Conservation (phyloP, 2,329 filamentous ascomycete genomes). For the Cercospora nicotianae region DNA sequence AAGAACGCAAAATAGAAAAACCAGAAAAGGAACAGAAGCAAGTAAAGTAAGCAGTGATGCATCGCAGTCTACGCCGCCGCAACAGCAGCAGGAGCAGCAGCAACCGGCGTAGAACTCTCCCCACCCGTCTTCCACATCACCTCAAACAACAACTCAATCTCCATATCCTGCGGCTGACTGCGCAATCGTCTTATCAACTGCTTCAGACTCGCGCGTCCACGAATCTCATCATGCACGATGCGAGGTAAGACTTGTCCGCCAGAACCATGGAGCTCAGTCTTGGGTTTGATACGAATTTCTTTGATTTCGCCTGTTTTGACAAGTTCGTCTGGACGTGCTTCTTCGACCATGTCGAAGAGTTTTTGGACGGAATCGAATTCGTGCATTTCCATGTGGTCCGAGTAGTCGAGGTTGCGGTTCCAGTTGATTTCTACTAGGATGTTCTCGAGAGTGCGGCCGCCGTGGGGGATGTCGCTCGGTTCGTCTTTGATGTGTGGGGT, state of each 20-base stretch:
- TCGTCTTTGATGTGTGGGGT: conserved; percentile 9
- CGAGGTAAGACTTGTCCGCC: conserved; percentile 15
- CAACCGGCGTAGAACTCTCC: not conserved
- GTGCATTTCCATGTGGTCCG: conserved; percentile 20
- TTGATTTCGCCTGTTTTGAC: conserved; percentile 11
- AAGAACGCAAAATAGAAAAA: not conserved
- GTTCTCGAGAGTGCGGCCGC: conserved; percentile 13
- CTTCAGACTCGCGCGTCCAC: conserved; percentile 17
- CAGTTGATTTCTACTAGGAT: conserved; percentile 21
- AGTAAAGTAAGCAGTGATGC: not conserved
- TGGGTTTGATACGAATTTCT: conserved; percentile 20
- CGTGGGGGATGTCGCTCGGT: not conserved
- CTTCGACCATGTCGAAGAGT: conserved; percentile 21
- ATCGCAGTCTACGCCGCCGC: not conserved
- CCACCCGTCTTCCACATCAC: conserved; percentile 17
- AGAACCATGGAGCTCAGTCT: conserved; percentile 11
- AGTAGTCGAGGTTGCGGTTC: conserved; percentile 20
- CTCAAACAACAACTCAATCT: conserved; percentile 21
- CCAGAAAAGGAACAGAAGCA: not conserved
- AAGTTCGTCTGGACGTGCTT: conserved; percentile 18
- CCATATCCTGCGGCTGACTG: conserved; percentile 15
- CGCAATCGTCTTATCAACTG: conserved; percentile 19
- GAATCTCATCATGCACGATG: conserved; percentile 20
- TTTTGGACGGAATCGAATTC: conserved; percentile 15
- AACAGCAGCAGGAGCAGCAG: not conserved